Conservation (phyloP, 108 stramenopile genomes). For the Cyclotella atomus region DNA sequence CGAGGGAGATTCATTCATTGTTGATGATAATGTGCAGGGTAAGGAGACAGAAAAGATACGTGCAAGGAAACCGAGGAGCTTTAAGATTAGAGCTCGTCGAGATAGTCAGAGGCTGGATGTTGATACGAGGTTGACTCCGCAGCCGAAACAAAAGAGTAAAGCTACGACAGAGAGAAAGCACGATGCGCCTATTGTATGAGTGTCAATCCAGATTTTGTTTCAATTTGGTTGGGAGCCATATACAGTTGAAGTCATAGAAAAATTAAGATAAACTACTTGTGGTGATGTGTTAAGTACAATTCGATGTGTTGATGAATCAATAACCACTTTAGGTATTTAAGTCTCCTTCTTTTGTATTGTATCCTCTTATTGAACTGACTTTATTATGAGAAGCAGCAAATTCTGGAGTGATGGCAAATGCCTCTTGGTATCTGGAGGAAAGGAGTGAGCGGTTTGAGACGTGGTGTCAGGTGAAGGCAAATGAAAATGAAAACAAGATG, state of each 20-base stretch:
- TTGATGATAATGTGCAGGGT: constrained; percentile 44
- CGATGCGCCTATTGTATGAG: constrained; percentile 53
- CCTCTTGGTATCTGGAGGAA: constrained; percentile 42
- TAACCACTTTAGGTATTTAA: too few species aligned
- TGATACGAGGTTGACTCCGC: constrained; percentile 65
- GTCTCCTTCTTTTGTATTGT: constrained; percentile 50
- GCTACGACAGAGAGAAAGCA: constrained; percentile 36
- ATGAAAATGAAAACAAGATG: not conserved
- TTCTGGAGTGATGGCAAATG: constrained; percentile 56
- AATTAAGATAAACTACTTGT: too few species aligned
- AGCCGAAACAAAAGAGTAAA: constrained; percentile 24
- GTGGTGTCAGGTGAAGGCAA: not conserved
- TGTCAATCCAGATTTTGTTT: not conserved
- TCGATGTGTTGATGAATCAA: not conserved
- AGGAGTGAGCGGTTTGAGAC: not conserved
- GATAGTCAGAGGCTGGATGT: constrained; percentile 61
- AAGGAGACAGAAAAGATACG: constrained; percentile 65
- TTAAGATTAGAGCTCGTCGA: constrained; percentile 47
- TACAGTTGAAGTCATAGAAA: too few species aligned
- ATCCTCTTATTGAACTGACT: constrained; percentile 49
- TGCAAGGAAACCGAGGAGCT: constrained; percentile 62
- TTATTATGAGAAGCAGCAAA: constrained; percentile 50
- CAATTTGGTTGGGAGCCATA: constrained; percentile 10
- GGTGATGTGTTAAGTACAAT: not conserved
- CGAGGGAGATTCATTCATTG: constrained; percentile 46